Evolutionary conservation across 495 filamentous ascomycete species (phyloP).

Genomic region (Aspergillus sparsus): DNA sequence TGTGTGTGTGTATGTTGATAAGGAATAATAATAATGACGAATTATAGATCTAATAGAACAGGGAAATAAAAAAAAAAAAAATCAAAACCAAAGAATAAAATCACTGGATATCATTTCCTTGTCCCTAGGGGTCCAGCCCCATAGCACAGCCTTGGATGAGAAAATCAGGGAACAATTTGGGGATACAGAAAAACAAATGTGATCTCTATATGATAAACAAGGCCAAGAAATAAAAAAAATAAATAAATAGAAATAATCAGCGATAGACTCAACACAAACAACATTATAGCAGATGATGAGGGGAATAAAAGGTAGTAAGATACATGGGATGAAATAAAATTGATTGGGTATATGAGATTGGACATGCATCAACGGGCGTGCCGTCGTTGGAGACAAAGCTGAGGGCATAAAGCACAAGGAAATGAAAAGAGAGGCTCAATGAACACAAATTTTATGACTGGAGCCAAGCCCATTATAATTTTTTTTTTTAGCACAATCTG

Average conservation of each 20-base stretch:
- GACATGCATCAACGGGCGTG: constrained; percentile 1
- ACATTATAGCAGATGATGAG: neutral
- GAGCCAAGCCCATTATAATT: constrained; percentile 16
- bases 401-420: constrained; percentile 10
- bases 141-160: neutral
- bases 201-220: constrained; percentile 13
- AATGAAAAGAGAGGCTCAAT: constrained; percentile 11
- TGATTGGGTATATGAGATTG: constrained; percentile 12
- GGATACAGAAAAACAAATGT: neutral
- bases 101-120: constrained; percentile 3
- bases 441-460: neutral
- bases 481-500: constrained; percentile 14
- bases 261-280: neutral
- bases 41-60: neutral
- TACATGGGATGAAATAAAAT: constrained; percentile 23
- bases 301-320: constrained; percentile 8
- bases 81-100: neutral
- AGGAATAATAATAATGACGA: neutral
- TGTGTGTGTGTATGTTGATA: neutral
- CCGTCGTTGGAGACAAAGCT: constrained; percentile 1
- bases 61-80: neutral
- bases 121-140: constrained; percentile 18
- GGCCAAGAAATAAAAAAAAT: neutral
- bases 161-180: neutral
- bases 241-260: neutral